These are phyloP conservation scores for Diplotaxis tenuifolia DNA, from an alignment of 345 rosid species.

Conservation along the genomic window DNA sequence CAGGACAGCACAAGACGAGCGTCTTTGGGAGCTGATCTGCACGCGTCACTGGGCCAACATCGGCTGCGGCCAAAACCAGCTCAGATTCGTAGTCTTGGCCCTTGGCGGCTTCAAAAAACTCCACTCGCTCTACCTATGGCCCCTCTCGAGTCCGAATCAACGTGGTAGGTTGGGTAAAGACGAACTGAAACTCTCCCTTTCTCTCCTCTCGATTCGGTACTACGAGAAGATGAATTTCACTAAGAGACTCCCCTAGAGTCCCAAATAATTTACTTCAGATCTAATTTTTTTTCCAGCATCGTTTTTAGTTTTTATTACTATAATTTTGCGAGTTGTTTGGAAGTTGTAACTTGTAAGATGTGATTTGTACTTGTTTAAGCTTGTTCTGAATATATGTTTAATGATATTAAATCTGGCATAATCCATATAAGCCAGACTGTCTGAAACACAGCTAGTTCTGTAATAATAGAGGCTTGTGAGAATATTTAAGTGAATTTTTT, in stretches of 20 bases:
- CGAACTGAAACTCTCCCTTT: conserved; percentile 76
- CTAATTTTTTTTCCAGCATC: neutral
- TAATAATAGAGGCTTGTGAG: conserved; percentile 19
- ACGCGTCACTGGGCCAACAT: conserved; percentile 81
- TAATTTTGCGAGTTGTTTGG: too few species aligned
- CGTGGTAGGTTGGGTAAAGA: conserved; percentile 75
- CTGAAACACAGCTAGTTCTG: neutral
- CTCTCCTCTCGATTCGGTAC: conserved; percentile 80
- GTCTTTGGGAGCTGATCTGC: conserved; percentile 98
- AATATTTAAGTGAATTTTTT: neutral
- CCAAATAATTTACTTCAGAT: neutral
- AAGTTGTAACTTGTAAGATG: too few species aligned
- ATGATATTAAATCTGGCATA: conserved; percentile 14
- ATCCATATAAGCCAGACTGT: conserved; percentile 19
- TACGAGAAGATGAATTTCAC: conserved; percentile 83
- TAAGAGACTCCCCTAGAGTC: too few species aligned
- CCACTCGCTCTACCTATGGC: conserved; percentile 71
- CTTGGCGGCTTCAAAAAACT: conserved; percentile 93
- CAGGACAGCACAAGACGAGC: conserved; percentile 77
- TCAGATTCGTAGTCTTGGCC: conserved; percentile 88
- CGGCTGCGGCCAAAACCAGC: conserved; percentile 68
- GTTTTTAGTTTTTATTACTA: neutral
- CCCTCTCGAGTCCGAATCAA: conserved; percentile 66
- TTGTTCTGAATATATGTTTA: neutral
- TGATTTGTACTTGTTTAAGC: neutral